These are phyloP conservation scores for Leishmania aethiopica DNA, from an alignment of 208 protist species.

Conservation along the genomic window DNA sequence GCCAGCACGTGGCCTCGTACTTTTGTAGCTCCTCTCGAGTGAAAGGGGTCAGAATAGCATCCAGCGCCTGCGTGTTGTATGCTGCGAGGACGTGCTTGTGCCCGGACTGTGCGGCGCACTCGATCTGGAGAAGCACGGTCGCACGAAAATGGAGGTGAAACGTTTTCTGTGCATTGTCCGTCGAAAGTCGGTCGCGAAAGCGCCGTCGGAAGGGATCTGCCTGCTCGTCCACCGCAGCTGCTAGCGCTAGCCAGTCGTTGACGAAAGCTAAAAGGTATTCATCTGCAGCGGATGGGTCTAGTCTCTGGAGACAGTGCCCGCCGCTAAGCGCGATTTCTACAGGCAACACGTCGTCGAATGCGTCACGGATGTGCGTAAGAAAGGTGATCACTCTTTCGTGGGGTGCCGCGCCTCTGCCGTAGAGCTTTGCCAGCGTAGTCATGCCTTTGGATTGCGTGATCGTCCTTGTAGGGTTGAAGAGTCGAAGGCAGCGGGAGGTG, in stretches of 20 bases:
- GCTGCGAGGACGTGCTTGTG: conserved; percentile 9
- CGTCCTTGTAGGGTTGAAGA: conserved; percentile 50
- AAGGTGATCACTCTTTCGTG: conserved; percentile 44
- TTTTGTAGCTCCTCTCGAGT: background rate
- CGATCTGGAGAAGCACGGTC: conserved; percentile 24
- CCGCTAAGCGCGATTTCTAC: conserved; percentile 34
- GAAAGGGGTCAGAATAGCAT: background rate
- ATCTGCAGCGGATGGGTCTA: conserved; percentile 25
- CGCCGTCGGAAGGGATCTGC: background rate
- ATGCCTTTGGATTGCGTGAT: conserved; percentile 46
- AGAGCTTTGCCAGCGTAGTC: conserved; percentile 52
- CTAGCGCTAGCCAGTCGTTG: background rate
- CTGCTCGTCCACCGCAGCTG: background rate
- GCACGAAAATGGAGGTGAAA: conserved; percentile 16
- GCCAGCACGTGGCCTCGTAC: conserved; percentile 9
- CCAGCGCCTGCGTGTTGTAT: background rate
- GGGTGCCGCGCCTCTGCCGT: conserved; percentile 28
- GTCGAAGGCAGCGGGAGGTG: conserved; percentile 54
- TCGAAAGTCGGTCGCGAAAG: background rate
- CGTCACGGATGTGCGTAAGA: conserved; percentile 25
- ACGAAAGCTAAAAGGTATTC: conserved; percentile 12
- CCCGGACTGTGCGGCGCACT: conserved; percentile 13
- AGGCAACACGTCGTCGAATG: conserved; percentile 42
- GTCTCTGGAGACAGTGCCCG: conserved; percentile 28
- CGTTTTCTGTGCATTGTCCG: background rate